Conservation (phyloP, 495 filamentous ascomycete species). For the Rhypophila decipiens region DNA sequence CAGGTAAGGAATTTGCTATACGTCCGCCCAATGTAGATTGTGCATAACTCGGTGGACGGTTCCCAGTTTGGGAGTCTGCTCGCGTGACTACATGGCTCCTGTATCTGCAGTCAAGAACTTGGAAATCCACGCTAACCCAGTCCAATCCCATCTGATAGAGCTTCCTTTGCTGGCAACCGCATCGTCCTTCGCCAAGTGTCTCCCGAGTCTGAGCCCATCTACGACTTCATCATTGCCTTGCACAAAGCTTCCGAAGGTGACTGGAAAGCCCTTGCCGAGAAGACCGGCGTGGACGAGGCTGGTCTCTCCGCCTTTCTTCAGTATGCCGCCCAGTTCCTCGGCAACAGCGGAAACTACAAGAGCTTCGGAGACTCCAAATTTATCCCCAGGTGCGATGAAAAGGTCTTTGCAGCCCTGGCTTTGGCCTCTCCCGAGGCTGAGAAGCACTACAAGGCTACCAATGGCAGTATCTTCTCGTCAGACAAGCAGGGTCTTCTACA, state of each 20-base stretch:
- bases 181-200: conserved; percentile 85
- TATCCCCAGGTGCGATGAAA: conserved; percentile 66
- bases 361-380: conserved; percentile 94
- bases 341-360: conserved; percentile 93
- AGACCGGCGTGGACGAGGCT: conserved; percentile 63
- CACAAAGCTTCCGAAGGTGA: conserved; percentile 69
- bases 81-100: conserved; percentile 4
- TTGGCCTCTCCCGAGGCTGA: conserved; percentile 53
- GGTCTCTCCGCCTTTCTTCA: conserved; percentile 72
- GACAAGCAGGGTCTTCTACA: conserved; percentile 66
- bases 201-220: conserved; percentile 84
- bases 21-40: neutral
- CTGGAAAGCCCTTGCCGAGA: conserved; percentile 64
- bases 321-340: conserved; percentile 84
- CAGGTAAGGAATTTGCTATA: conserved; percentile 58
- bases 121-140: conserved; percentile 1
- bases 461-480: conserved; percentile 69
- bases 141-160: conserved; percentile 49
- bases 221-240: conserved; percentile 80
- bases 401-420: conserved; percentile 65
- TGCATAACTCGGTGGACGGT: neutral
- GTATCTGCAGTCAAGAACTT: neutral
- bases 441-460: conserved; percentile 58
- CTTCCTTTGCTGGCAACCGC: conserved; percentile 76
- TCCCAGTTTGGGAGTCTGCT: neutral